Percentiles rank a stretch among this genome's conserved stretches.
phyloP scores from a whole-genome alignment of 305 asterid species.

The Fraxinus velutina region DNA sequence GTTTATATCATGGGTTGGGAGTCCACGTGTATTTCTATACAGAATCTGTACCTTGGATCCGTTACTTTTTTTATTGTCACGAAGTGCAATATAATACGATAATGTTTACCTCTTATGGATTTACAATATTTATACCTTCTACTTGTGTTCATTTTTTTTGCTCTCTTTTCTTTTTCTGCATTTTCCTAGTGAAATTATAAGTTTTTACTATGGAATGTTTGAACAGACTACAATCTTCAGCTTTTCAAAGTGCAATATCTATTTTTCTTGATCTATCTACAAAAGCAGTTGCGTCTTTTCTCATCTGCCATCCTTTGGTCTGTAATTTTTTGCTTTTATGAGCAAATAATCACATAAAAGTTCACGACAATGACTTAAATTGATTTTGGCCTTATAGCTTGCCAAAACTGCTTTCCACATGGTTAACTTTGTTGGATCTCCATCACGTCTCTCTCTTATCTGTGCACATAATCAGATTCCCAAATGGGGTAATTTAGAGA shows the following conservation, averaged over 20 bases:
- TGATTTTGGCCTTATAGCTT: not conserved
- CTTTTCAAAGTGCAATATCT: not conserved
- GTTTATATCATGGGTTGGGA: not conserved
- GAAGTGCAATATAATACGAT: not conserved
- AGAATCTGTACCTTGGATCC: not conserved
- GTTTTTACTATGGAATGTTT: not conserved
- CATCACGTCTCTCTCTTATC: not conserved
- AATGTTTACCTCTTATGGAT: not conserved
- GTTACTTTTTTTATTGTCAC: not conserved
- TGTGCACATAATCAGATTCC: not conserved
- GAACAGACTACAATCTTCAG: not conserved
- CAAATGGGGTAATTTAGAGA: not conserved
- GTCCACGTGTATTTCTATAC: not conserved
- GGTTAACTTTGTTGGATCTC: not conserved
- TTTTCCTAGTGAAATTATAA: not conserved
- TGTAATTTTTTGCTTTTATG: not conserved
- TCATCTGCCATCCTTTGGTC: not conserved
- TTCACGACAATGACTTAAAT: not conserved
- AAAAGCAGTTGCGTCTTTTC: not conserved
- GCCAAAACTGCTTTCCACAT: not conserved
- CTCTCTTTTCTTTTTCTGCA: not conserved
- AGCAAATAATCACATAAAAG: not conserved
- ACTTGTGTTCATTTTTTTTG: not conserved
- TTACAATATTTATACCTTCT: not conserved
- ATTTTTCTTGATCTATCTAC: not conserved